Base-by-base conservation (phyloP, 2,329 filamentous ascomycete species). In the Aspergillus brunneoviolaceus region DNA sequence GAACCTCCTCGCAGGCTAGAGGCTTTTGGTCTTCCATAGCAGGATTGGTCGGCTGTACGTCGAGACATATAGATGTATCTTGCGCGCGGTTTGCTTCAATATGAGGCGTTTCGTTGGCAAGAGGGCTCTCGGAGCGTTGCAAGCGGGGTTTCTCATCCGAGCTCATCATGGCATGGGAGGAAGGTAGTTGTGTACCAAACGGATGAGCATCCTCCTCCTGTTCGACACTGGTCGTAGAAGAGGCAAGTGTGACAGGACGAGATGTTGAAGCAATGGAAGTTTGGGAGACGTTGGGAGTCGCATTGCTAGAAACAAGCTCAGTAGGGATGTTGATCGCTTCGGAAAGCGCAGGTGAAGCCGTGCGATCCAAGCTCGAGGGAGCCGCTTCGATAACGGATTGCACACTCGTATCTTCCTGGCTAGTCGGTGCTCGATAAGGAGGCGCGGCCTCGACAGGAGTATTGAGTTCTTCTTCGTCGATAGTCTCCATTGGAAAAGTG, bases 401-500 rank as follows among this genome's bases (percentile, higher is more conserved):
- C 14, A 45, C 23, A 6, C 16, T 21, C 3, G 35, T 16, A 31
- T n/a, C n/a, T 14, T 33, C 5, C 23, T 42, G 49, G 19, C 57
- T 49, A 42, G 42, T 29, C 9, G 47, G 51, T 21, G 48, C 29
- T 16, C 23, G 49, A 14, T 19, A 42, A 3, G 53, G 35, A 33
- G 25, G 33, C 2, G 50, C 23, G 21, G 51, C 48, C 21, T 59
- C 49, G 14, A 52, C 49, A 16, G 61, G 59, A n/a, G 51, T 63
- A 31, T 45, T 39, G 27, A 58, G 35, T 33, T 69, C 65, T 29
- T 69, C 65, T 57, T 69, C 68, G 35, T 65, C 57, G 16, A 69
- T 69, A 1, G 67, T 69, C 49, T 71, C 64, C 66, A 67, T 67
- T 6, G 60, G 62, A 45, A 16, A 56, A 21, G 61, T 39, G 11